Evolutionary conservation across 192 early-diverging fungal genomes (phyloP).

Genomic region (Mortierella hygrophila): DNA sequence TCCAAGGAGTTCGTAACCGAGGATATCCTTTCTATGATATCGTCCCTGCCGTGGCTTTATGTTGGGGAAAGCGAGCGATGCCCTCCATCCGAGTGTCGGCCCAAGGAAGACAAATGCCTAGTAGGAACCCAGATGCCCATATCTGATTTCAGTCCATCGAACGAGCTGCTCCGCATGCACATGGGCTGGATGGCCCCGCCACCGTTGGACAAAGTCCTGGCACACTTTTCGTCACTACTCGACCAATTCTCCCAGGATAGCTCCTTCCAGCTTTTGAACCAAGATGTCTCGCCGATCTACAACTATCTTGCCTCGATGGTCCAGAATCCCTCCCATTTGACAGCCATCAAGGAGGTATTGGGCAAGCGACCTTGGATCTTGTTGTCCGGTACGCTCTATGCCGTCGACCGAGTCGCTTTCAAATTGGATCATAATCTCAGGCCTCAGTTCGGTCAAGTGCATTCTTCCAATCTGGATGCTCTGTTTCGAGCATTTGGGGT

Average conservation of each 20-base stretch:
- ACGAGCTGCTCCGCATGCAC: neutral
- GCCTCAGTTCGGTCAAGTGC: neutral
- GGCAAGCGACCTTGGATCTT: neutral
- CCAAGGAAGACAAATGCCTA: neutral
- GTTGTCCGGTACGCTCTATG: neutral
- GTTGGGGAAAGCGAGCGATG: neutral
- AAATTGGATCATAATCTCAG: neutral
- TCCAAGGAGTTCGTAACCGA: neutral
- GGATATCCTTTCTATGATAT: neutral
- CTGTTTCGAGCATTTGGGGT: slow-evolving; percentile 12
- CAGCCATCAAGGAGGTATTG: neutral
- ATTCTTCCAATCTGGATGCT: neutral
- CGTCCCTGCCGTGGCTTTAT: neutral
- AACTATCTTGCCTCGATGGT: neutral
- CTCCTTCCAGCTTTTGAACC: neutral
- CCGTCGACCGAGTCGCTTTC: slow-evolving; percentile 9
- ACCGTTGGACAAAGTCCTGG: slow-evolving; percentile 20
- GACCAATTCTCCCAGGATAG: neutral
- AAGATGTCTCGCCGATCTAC: neutral
- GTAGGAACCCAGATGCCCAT: slow-evolving; percentile 7
- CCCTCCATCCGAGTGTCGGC: neutral
- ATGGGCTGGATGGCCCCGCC: slow-evolving; percentile 25
- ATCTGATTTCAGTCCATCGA: neutral
- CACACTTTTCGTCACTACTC: slow-evolving; percentile 8
- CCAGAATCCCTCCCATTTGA: neutral